Evolutionary conservation across 148 eudicot genomes (phyloP).

Genomic region (Chenopodium album): DNA sequence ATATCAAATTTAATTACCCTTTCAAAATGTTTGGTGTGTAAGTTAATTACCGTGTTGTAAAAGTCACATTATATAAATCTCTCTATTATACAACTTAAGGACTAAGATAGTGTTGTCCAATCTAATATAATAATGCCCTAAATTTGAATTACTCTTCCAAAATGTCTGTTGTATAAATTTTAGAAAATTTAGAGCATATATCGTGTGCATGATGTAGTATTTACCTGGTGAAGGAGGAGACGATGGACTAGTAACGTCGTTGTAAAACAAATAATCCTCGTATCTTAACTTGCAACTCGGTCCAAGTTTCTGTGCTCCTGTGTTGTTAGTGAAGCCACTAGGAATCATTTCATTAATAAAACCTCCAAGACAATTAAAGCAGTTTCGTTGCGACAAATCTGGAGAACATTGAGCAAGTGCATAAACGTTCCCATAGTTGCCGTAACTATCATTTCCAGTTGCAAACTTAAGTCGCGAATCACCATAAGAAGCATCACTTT

Average conservation of each 20-base stretch:
- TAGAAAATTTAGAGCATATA: too few relatives aligned
- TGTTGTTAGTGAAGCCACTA: background rate
- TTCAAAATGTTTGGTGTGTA: too few relatives aligned
- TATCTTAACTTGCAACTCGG: constrained; percentile 36
- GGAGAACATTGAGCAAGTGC: constrained; percentile 32
- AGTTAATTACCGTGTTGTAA: too few relatives aligned
- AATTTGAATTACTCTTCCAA: too few relatives aligned
- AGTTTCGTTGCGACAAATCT: constrained; percentile 11
- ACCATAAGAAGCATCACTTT: constrained; percentile 14
- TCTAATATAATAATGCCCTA: too few relatives aligned
- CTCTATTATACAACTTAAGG: too few relatives aligned
- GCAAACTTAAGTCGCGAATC: constrained; percentile 28
- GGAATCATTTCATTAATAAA: background rate
- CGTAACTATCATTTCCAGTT: constrained; percentile 6
- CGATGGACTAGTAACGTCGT: background rate
- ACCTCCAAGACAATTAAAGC: constrained; percentile 18
- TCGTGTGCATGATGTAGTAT: too few relatives aligned
- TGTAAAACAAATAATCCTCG: constrained; percentile 16
- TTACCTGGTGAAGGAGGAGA: background rate
- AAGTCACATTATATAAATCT: too few relatives aligned
- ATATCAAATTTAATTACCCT: too few relatives aligned
- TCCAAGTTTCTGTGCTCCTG: constrained; percentile 8
- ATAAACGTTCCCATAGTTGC: background rate
- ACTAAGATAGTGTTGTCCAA: too few relatives aligned
- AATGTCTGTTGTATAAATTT: too few relatives aligned